Conservation (phyloP, 2,329 filamentous ascomycete species). For the Trichophaea hybrida region DNA sequence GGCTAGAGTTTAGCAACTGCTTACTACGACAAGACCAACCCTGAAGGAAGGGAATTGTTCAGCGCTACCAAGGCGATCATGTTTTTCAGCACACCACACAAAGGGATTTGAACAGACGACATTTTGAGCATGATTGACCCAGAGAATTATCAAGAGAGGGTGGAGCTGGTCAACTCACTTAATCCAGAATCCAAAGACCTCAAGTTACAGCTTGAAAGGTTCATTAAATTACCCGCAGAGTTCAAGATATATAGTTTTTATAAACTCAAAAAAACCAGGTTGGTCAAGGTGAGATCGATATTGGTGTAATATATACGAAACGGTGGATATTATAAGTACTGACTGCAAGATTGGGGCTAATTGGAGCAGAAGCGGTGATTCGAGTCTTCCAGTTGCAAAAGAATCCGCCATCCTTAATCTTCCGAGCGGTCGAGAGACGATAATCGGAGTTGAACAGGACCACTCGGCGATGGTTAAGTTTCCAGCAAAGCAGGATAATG, state of each 20-base stretch:
- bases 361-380: not conserved
- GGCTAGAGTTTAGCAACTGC: too few relatives aligned
- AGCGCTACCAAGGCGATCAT: constrained; percentile 5
- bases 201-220: not conserved
- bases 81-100: constrained; percentile 9
- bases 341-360: not conserved
- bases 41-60: too few relatives aligned
- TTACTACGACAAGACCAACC: too few relatives aligned
- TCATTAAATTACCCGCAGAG: not conserved
- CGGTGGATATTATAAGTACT: not conserved
- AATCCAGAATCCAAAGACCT: not conserved
- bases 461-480: constrained; percentile 12
- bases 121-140: constrained; percentile 4
- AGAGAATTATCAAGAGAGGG: not conserved
- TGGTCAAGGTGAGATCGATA: not conserved
- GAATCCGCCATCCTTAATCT: constrained; percentile 1
- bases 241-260: constrained; percentile 1
- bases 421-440: not conserved
- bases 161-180: not conserved
- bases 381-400: not conserved
- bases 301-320: not conserved
- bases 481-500: too few relatives aligned
- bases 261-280: not conserved
- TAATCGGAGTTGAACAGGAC: constrained; percentile 1
- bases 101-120: constrained; percentile 4